Base-by-base conservation (phyloP, 2,329 filamentous ascomycete species). In the Pestalotiopsis fici region DNA sequence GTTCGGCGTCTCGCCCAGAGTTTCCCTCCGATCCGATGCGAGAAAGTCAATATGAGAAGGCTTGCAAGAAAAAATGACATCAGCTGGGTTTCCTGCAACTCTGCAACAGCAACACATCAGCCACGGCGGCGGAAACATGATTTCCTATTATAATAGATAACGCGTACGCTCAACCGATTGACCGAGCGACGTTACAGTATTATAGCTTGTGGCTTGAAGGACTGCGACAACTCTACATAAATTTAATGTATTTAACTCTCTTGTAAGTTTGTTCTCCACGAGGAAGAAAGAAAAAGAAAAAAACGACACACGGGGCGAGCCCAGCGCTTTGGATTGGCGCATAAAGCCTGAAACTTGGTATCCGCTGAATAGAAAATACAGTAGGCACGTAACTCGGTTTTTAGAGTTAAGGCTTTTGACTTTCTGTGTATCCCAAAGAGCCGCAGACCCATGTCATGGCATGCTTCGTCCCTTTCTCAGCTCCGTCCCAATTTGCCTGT, bases 391-490 rank as follows among this genome's bases (percentile, higher is more conserved):
- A 9, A 21, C 43, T 50, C 21, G 7, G 43, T 50, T 50, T 50
- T 50, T 50, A 50, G 43, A 50, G 43, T 50, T 50, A 50, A 50
- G 43, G 43, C 43, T 23, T 50, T 50, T 50, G n/a, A 50, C 43
- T 37, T 50, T 62, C 37, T 62, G 35, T 62, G 59, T 25, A 47
- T 23, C n/a, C 35, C 37, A 43, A 50, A 23, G 59, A 62, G 59
- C 59, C 59, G 35, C 59, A 64, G 37, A 54, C 28, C 60, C 39
- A 31, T n/a, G n/a, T n/a, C n/a, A n/a, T n/a, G n/a, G n/a, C n/a
- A n/a, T 55, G 61, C 54, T 55, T 54, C 39, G 13, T 55, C 31
- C 25, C 43, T 39, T 47, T 37, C 37, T 31, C 50, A 35, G 28
- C 31, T 64, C 27, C 43, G 18, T 18, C 25, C 27, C 50, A 25